Conservation (phyloP, 1,284 basidiomycete genomes). For the Cutaneotrichosporon daszewskae region DNA sequence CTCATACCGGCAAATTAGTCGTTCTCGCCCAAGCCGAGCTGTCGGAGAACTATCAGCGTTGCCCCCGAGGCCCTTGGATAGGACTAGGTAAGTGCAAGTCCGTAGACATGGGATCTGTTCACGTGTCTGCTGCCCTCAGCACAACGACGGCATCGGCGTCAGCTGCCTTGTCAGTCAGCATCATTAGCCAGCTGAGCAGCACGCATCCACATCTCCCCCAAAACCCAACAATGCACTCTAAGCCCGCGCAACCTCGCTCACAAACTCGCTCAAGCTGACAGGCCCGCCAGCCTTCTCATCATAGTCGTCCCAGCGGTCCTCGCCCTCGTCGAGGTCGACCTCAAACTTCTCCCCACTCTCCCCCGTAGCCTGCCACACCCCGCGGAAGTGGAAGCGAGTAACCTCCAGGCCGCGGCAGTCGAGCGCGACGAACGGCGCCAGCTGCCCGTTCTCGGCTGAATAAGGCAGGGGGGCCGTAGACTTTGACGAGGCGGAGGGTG, state of each 20-base stretch:
- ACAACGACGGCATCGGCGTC: no score
- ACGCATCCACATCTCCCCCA: no score
- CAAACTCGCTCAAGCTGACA: conserved; percentile 40
- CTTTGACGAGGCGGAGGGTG: conserved; percentile 29
- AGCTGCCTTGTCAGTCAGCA: no score
- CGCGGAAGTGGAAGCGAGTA: conserved; percentile 39
- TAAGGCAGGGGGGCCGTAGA: conserved; percentile 32
- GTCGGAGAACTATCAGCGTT: no score
- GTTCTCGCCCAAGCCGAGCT: no score
- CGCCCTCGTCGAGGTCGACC: conserved; percentile 43
- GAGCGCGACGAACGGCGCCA: conserved; percentile 37
- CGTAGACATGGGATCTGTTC: no score
- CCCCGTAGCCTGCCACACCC: conserved; percentile 28
- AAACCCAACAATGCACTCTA: no score
- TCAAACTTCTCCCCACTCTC: conserved; percentile 33
- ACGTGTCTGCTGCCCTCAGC: no score
- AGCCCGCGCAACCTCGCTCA: conserved; percentile 32
- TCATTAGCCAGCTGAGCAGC: no score
- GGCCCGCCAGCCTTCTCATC: conserved; percentile 39
- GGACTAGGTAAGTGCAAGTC: no score
- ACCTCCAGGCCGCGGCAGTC: conserved; percentile 48
- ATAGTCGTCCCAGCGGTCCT: conserved; percentile 48
- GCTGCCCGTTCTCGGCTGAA: conserved; percentile 21
- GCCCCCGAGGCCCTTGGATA: no score
- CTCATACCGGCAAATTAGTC: no score